phyloP scores from a whole-genome alignment of 805 yeast genomes.

The Lipomyces starkeyi region DNA sequence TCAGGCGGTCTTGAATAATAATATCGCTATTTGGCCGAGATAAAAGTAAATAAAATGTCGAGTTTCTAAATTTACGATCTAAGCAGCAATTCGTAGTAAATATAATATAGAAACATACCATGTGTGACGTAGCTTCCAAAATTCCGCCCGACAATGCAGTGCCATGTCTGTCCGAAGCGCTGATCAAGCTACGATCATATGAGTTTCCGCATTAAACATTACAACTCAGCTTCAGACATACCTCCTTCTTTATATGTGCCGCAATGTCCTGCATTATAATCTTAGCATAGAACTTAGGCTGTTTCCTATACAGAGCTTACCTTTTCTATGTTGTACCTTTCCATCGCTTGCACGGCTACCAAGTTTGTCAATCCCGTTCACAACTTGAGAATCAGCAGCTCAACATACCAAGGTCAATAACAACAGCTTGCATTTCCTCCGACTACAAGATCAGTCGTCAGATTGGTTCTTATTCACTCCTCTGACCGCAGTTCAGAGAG shows the following conservation, averaged over 20 bases:
- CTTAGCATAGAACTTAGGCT: neutral
- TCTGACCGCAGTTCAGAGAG: neutral
- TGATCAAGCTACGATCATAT: slow-evolving; percentile 51
- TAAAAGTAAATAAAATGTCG: slow-evolving; percentile 63
- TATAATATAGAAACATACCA: slow-evolving; percentile 46
- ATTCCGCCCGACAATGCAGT: slow-evolving; percentile 64
- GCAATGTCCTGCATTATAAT: slow-evolving; percentile 55
- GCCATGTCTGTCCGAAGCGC: slow-evolving; percentile 65
- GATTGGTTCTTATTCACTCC: neutral
- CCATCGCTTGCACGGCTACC: slow-evolving; percentile 52
- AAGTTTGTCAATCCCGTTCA: slow-evolving; percentile 13
- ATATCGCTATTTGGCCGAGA: slow-evolving; percentile 58
- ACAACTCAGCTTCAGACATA: slow-evolving; percentile 20
- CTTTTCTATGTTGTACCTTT: slow-evolving; percentile 54
- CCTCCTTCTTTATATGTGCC: slow-evolving; percentile 60
- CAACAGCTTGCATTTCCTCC: slow-evolving; percentile 44
- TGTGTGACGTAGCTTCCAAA: slow-evolving; percentile 70
- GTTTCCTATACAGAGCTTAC: slow-evolving; percentile 10
- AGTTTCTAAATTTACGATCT: slow-evolving; percentile 40
- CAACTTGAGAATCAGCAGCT: neutral
- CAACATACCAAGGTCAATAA: slow-evolving; percentile 42
- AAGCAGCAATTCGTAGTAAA: neutral
- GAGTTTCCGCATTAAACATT: neutral
- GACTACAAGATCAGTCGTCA: slow-evolving; percentile 29
- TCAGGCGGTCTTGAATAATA: slow-evolving; percentile 60